Conservation (phyloP, 768 basidiomycete species). For the Termitomyces sp. region DNA sequence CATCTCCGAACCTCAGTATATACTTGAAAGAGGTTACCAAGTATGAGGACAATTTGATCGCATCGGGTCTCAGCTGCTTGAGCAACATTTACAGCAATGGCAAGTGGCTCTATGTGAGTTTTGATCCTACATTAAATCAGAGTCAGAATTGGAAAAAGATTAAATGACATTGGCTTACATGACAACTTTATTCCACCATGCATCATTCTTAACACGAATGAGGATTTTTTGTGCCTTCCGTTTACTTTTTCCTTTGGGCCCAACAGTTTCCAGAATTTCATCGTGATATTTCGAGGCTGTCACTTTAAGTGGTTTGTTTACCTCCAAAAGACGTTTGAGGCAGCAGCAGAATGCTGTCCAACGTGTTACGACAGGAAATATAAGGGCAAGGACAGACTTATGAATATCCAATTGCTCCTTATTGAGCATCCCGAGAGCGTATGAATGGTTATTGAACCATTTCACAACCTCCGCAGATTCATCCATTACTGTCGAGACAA, state of each 20-base stretch:
- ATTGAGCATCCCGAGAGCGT: slow-evolving; percentile 3
- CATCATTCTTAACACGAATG: neutral
- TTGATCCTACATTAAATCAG: neutral
- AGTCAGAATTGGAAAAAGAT: neutral
- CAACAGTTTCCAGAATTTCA: neutral
- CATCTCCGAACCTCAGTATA: too few species aligned
- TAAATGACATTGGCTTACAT: neutral
- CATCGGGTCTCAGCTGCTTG: too few species aligned
- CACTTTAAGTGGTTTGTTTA: neutral
- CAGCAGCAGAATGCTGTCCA: slow-evolving; percentile 1
- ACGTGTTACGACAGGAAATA: neutral
- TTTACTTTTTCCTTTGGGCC: slow-evolving; percentile 1
- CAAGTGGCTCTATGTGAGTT: too few species aligned
- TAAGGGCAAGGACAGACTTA: neutral
- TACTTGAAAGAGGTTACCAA: too few species aligned
- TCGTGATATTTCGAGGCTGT: neutral
- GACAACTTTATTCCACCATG: neutral
- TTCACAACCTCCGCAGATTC: slow-evolving; percentile 2
- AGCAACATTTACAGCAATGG: too few species aligned
- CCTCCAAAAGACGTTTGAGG: neutral
- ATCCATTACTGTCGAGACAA: neutral
- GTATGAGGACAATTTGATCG: too few species aligned
- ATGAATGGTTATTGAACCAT: slow-evolving; percentile 9
- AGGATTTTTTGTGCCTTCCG: neutral
- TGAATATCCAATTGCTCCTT: neutral